Conservation (phyloP, 1,139 yeast genomes). For the Geotrichum fermentans region DNA sequence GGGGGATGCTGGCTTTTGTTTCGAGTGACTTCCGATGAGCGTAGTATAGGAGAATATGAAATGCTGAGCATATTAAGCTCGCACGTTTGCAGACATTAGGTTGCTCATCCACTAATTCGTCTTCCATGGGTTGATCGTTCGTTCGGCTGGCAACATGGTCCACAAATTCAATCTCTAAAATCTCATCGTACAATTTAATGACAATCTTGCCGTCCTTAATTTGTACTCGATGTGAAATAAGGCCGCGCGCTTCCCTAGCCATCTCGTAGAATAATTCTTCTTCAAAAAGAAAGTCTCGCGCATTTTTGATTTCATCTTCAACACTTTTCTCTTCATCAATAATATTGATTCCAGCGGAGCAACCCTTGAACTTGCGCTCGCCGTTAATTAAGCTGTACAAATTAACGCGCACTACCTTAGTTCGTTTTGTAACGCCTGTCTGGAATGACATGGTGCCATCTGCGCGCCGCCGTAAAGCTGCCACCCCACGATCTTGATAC, state of each 20-base stretch:
- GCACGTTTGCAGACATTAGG: conserved; percentile 38
- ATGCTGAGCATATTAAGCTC: conserved; percentile 48
- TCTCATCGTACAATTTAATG: conserved; percentile 61
- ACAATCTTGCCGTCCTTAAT: conserved; percentile 60
- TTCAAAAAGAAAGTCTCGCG: conserved; percentile 72
- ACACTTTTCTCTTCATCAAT: conserved; percentile 24
- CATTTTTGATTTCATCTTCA: conserved; percentile 34
- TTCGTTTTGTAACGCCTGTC: conserved; percentile 32
- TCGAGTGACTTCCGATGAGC: conserved; percentile 51
- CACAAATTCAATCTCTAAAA: conserved; percentile 64
- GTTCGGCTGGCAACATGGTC: conserved; percentile 30
- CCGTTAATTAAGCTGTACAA: conserved; percentile 29
- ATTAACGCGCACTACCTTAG: conserved; percentile 41
- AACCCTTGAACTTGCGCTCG: conserved; percentile 27
- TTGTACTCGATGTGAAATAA: conserved; percentile 68
- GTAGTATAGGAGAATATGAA: conserved; percentile 59
- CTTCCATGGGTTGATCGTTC: conserved; percentile 12
- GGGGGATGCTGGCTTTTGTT: conserved; percentile 38
- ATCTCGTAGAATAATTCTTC: conserved; percentile 54
- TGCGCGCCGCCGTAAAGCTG: conserved; percentile 48
- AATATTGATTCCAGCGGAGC: conserved; percentile 22
- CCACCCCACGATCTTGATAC: conserved; percentile 69
- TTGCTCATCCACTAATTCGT: conserved; percentile 11
- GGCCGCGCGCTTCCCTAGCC: conserved; percentile 65
- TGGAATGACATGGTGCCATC: conserved; percentile 35